Base-by-base conservation (phyloP, 441 rosid species). In the Pelargonium australe region DNA sequence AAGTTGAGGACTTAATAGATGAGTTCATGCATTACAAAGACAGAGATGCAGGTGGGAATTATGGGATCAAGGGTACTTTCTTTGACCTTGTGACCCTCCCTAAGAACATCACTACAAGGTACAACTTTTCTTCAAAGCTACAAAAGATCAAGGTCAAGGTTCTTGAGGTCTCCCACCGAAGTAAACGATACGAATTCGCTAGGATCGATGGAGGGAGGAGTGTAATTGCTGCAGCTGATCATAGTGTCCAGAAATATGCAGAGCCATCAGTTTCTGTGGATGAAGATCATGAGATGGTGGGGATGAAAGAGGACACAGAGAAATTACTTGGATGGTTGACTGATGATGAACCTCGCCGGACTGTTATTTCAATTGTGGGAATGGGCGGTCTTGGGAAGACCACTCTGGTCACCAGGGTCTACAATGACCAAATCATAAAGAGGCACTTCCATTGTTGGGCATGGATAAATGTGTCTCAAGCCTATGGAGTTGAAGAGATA, bases 21-120 rank as follows among this genome's bases (percentile, higher is more conserved):
- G 63, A 58, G 63, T 58, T 19, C 63, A 17, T 58, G 63, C 63
- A 58, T 58, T 20, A 58, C 63, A 58, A 58, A 20, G 63, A 58
- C 16, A 16, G 63, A 17, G 28, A 58, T 0, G 11, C 8, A 20
- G 9, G 31, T 16, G 19, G 5, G 19, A 58, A 7, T 20, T 20
- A 20, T 7, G 63, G 63, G 12, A 5, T 58, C 63, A 58, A 58
- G 12, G 63, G 12, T 58, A 25, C 12, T 16, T 8, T 58, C 12
- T 20, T 16, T 5, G 63, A 58, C 63, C 25, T 58, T 20, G 63
- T 58, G 7, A 58, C 25, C 28, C 28, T 58, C 63, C 63, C 63
- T 20, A 58, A 58, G 63, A 58, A 16, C 63, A 58, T 58, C 28
- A 58, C 63, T 16, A 10, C 28, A n/a, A 16, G 25, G 3, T 20